A percentile compares a stretch with the other conserved stretches of the same genome.
Conservation (phyloP, 495 filamentous ascomycete genomes). For the Sporormia fimetaria region DNA sequence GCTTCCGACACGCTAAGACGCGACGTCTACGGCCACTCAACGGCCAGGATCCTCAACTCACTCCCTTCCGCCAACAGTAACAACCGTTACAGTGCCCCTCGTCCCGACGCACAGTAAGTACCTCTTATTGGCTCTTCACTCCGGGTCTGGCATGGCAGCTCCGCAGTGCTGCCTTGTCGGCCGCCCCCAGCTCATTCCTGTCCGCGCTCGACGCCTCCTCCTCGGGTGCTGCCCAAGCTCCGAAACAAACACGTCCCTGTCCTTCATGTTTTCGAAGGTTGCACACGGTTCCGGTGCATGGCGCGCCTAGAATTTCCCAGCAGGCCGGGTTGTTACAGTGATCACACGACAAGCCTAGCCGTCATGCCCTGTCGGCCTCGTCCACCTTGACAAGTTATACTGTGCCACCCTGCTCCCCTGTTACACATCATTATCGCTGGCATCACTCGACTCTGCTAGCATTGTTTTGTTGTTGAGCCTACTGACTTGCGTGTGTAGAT, state of each 20-base stretch:
- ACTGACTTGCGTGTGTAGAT: conserved; percentile 28
- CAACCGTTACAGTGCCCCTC: conserved; percentile 25
- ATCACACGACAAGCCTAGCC: conserved; percentile 29
- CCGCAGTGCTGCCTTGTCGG: conserved; percentile 25
- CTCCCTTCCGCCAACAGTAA: conserved; percentile 13
- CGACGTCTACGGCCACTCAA: conserved; percentile 26
- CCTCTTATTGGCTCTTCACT: conserved; percentile 23
- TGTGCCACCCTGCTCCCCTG: conserved; percentile 24
- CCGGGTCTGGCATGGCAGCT: conserved; percentile 14
- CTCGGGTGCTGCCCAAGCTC: conserved; percentile 26
- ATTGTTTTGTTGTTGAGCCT: conserved; percentile 19
- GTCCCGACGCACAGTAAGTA: conserved; percentile 29
- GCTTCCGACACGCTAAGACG: conserved; percentile 28
- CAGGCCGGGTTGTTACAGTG: conserved; percentile 25
- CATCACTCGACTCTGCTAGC: conserved; percentile 16
- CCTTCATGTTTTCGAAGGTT: conserved; percentile 19
- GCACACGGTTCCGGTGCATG: conserved; percentile 26
- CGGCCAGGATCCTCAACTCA: conserved; percentile 12
- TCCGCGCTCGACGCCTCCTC: conserved; percentile 19
- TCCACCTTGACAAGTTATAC: conserved; percentile 23
- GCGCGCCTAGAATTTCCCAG: conserved; percentile 25
- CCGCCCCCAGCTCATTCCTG: conserved; percentile 21
- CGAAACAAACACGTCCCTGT: conserved; percentile 32
- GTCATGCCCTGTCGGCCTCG: conserved; percentile 25
- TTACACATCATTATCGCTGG: conserved; percentile 28